Evolutionary conservation across 768 basidiomycete genomes (phyloP).

Genomic region (Hypsizygus marmoreus): DNA sequence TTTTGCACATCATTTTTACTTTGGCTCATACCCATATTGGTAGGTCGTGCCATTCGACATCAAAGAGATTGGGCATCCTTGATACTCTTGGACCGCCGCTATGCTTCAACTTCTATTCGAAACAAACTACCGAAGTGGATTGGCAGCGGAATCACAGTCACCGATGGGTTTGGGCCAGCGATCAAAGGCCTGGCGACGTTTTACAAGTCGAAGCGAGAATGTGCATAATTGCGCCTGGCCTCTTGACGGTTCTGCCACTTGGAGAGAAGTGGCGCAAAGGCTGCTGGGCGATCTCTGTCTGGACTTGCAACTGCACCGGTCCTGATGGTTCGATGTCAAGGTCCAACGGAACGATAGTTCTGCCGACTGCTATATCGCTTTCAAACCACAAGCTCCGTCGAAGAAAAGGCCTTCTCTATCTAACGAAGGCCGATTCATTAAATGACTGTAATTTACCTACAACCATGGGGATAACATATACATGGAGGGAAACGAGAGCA

Average conservation of each 20-base stretch:
- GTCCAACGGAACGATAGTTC: too few species aligned
- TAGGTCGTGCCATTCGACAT: conserved; percentile 93
- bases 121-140: conserved; percentile 93
- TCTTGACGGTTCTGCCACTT: not conserved
- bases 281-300: too few species aligned
- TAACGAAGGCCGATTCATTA: too few species aligned
- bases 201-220: conserved; percentile 64
- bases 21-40: not conserved
- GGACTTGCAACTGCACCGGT: too few species aligned
- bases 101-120: conserved; percentile 65
- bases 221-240: conserved; percentile 4
- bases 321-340: too few species aligned
- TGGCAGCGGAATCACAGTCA: conserved; percentile 55
- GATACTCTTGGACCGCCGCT: conserved; percentile 84
- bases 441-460: too few species aligned
- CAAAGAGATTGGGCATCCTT: conserved; percentile 90
- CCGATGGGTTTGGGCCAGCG: conserved; percentile 70
- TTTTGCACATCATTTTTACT: not conserved
- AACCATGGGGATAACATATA: too few species aligned
- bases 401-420: too few species aligned
- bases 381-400: too few species aligned
- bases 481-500: too few species aligned
- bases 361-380: too few species aligned
- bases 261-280: too few species aligned
- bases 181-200: conserved; percentile 70